Evolutionary conservation across 2,329 filamentous ascomycete species (phyloP).

Genomic region (Penicillium nordicum): DNA sequence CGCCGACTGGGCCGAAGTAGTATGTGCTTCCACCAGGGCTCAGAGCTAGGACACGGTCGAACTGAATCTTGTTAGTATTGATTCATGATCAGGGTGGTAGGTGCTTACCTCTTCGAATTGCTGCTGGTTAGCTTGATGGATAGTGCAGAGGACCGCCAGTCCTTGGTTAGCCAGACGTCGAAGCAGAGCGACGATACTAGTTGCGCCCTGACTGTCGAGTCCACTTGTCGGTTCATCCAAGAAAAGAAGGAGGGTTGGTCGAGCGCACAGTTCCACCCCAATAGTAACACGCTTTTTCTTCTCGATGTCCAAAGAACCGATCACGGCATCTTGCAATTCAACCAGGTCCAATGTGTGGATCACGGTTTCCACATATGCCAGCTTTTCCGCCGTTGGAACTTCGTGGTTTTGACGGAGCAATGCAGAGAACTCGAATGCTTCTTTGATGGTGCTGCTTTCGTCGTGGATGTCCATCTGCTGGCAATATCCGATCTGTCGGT

Average conservation of each 20-base stretch:
- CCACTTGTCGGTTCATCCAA: slow-evolving; percentile 65
- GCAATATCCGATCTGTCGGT: slow-evolving; percentile 65
- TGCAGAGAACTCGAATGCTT: slow-evolving; percentile 64
- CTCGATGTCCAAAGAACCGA: slow-evolving; percentile 60
- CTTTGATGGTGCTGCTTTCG: slow-evolving; percentile 60
- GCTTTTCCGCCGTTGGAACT: slow-evolving; percentile 53
- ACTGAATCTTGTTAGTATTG: slow-evolving; percentile 45
- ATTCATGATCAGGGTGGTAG: neutral
- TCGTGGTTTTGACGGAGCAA: slow-evolving; percentile 54
- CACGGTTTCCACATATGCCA: slow-evolving; percentile 60
- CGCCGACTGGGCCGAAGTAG: slow-evolving; percentile 65
- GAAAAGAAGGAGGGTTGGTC: slow-evolving; percentile 63
- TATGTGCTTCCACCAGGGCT: slow-evolving; percentile 63
- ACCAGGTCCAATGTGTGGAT: slow-evolving; percentile 58
- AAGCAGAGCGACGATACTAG: slow-evolving; percentile 60
- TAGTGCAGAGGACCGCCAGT: slow-evolving; percentile 66
- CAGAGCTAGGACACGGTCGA: slow-evolving; percentile 66
- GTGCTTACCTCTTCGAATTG: slow-evolving; percentile 48
- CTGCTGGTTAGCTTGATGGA: slow-evolving; percentile 64
- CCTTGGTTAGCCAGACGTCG: slow-evolving; percentile 61
- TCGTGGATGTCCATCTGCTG: slow-evolving; percentile 68
- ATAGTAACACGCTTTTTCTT: slow-evolving; percentile 67
- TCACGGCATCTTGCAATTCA: slow-evolving; percentile 60
- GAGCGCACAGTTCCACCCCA: slow-evolving; percentile 64
- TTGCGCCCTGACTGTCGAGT: slow-evolving; percentile 63